phyloP scores from a whole-genome alignment of 225 moss, liverwort and hornwort species.

The Anthoceros angustus region DNA sequence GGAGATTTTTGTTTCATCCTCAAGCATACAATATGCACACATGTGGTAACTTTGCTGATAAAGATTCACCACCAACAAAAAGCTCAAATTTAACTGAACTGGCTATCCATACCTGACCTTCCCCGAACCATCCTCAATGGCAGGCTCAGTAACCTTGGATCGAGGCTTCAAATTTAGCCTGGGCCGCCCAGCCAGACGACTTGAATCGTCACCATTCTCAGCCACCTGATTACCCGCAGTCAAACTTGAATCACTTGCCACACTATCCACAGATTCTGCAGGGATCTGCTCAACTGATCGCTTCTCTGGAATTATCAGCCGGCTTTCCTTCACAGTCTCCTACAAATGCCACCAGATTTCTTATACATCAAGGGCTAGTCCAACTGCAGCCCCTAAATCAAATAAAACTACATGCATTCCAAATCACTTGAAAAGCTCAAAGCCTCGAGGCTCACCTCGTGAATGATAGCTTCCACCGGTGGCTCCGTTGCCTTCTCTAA shows the following conservation, averaged over 20 bases:
- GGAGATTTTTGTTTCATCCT: too few species aligned
- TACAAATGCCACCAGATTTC: not conserved
- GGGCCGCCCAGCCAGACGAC: constrained; percentile 55
- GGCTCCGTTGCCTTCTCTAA: constrained; percentile 24
- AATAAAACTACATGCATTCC: not conserved
- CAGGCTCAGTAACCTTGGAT: constrained; percentile 48
- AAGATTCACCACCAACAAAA: too few species aligned
- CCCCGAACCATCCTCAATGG: constrained; percentile 48
- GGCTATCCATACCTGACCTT: constrained; percentile 56
- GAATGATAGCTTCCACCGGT: constrained; percentile 12
- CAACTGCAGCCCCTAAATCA: not conserved
- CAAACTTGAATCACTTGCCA: constrained; percentile 21
- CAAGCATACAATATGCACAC: too few species aligned
- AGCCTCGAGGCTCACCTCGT: constrained; percentile 13
- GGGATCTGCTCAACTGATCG: not conserved
- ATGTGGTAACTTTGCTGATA: constrained; percentile 1
- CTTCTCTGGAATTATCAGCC: not conserved
- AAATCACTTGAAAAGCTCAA: not conserved
- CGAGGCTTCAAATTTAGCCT: constrained; percentile 92
- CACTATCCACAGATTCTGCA: constrained; percentile 18
- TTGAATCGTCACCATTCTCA: constrained; percentile 48
- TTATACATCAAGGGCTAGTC: not conserved
- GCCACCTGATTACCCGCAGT: constrained; percentile 11
- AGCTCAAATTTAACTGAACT: not conserved
- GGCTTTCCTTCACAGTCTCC: not conserved